These are phyloP conservation scores for Cryptococcus depauperatus DNA, from an alignment of 1,284 basidiomycete species.

Conservation along the genomic window DNA sequence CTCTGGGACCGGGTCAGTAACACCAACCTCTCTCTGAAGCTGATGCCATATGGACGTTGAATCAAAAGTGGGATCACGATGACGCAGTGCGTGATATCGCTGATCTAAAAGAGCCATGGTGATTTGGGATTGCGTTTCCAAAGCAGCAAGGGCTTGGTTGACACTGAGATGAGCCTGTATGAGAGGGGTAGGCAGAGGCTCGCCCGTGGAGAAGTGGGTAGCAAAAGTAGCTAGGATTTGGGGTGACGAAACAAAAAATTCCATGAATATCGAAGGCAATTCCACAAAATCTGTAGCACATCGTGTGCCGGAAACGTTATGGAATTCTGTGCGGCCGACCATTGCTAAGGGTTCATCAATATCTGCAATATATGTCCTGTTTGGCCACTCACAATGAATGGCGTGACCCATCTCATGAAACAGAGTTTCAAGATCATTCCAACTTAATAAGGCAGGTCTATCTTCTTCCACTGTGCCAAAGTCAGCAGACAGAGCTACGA, in stretches of 20 bases:
- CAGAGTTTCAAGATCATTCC: slow-evolving; percentile 90
- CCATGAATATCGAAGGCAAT: slow-evolving; percentile 96
- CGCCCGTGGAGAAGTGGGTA: slow-evolving; percentile 51
- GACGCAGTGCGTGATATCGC: slow-evolving; percentile 63
- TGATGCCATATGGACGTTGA: slow-evolving; percentile 60
- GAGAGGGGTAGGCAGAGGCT: slow-evolving; percentile 61
- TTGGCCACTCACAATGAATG: slow-evolving; percentile 96
- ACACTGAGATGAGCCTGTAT: slow-evolving; percentile 41
- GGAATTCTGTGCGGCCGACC: slow-evolving; percentile 94
- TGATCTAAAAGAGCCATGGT: slow-evolving; percentile 85
- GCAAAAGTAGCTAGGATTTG: slow-evolving; percentile 74
- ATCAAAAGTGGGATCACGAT: slow-evolving; percentile 49
- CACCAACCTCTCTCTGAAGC: slow-evolving; percentile 59
- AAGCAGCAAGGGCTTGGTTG: slow-evolving; percentile 45
- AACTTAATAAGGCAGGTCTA: slow-evolving; percentile 64
- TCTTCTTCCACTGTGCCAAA: slow-evolving; percentile 60
- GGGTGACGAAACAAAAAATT: slow-evolving; percentile 80
- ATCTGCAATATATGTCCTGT: slow-evolving; percentile 35
- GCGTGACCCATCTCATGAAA: slow-evolving; percentile 99
- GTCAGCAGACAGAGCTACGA: slow-evolving; percentile 86
- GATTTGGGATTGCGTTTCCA: slow-evolving; percentile 86
- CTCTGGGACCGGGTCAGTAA: slow-evolving; percentile 71
- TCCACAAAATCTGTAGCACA: slow-evolving; percentile 98
- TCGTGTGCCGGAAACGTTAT: slow-evolving; percentile 93
- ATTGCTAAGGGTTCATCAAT: slow-evolving; percentile 55